Conservation (phyloP, 805 yeast species). For the Lipomyces orientalis region DNA sequence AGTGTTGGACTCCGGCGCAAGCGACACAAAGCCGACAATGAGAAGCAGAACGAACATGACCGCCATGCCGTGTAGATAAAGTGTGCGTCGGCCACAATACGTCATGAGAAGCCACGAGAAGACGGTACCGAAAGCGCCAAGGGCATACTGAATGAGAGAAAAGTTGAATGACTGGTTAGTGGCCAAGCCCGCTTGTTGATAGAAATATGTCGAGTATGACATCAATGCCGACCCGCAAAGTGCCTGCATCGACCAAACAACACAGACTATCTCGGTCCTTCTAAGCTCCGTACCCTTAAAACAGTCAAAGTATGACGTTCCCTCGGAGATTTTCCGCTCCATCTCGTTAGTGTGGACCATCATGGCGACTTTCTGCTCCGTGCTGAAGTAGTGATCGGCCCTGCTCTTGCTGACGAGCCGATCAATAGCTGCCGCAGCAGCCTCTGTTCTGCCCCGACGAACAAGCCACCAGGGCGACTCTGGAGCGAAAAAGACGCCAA, state of each 20-base stretch:
- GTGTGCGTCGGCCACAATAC: constrained; percentile 22
- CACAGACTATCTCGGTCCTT: constrained; percentile 42
- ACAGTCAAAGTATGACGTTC: constrained; percentile 16
- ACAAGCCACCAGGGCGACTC: constrained; percentile 35
- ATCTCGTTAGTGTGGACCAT: constrained; percentile 18
- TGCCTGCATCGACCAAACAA: constrained; percentile 42
- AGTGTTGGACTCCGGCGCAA: constrained; percentile 30
- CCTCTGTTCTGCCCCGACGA: constrained; percentile 9
- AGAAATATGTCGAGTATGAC: constrained; percentile 54
- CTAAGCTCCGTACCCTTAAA: constrained; percentile 28
- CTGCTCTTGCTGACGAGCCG: constrained; percentile 6
- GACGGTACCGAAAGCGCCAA: constrained; percentile 18
- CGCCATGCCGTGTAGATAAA: constrained; percentile 33
- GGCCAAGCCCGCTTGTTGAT: constrained; percentile 46
- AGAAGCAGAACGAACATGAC: constrained; percentile 21
- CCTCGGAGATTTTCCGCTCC: constrained; percentile 10
- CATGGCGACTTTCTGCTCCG: constrained; percentile 18
- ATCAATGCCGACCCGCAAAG: constrained; percentile 35
- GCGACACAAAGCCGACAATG: constrained; percentile 29
- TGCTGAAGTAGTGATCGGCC: background rate
- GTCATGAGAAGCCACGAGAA: constrained; percentile 14
- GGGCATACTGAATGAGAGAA: constrained; percentile 4
- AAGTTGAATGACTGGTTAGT: constrained; percentile 11
- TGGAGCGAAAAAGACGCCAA: constrained; percentile 53
- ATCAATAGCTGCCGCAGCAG: constrained; percentile 9